Conservation (phyloP, 2,329 filamentous ascomycete species). For the Leptographium flavum region DNA sequence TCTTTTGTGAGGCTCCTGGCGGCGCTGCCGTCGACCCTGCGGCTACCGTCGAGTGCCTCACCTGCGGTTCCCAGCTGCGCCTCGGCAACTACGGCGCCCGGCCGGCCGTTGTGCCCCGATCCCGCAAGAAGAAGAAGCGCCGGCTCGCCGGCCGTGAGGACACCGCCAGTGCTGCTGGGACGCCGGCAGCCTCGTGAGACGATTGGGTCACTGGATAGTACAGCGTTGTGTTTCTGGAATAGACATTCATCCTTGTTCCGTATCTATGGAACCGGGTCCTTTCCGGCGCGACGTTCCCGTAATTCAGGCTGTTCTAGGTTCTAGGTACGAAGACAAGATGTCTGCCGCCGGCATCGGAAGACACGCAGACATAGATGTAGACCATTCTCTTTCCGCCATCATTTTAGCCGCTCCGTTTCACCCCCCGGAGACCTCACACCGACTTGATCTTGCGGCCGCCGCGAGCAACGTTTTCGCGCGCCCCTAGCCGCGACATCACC, state of each 20-base stretch:
- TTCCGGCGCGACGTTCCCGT: too few relatives aligned
- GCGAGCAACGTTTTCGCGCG: conserved; percentile 7
- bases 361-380: too few relatives aligned
- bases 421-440: conserved; percentile 13
- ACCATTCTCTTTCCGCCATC: too few relatives aligned
- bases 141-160: conserved; percentile 32
- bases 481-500: conserved; percentile 67
- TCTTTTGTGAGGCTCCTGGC: conserved; percentile 51
- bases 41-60: conserved; percentile 51
- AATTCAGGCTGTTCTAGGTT: conserved; percentile 1
- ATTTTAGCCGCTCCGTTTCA: too few relatives aligned
- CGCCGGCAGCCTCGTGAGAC: conserved; percentile 23
- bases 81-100: conserved; percentile 62
- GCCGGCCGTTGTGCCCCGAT: conserved; percentile 58
- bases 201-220: too few relatives aligned
- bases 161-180: conserved; percentile 45
- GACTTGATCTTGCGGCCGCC: conserved; percentile 34
- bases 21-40: too few relatives aligned
- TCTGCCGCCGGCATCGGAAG: too few relatives aligned
- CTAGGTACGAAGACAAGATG: conserved; percentile 1
- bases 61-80: conserved; percentile 65
- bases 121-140: conserved; percentile 66
- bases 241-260: too few relatives aligned
- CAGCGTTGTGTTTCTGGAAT: too few relatives aligned
- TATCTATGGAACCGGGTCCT: too few relatives aligned